phyloP scores from a whole-genome alignment of 176 grass and related monocot genomes.

The Elymus sibiricus region DNA sequence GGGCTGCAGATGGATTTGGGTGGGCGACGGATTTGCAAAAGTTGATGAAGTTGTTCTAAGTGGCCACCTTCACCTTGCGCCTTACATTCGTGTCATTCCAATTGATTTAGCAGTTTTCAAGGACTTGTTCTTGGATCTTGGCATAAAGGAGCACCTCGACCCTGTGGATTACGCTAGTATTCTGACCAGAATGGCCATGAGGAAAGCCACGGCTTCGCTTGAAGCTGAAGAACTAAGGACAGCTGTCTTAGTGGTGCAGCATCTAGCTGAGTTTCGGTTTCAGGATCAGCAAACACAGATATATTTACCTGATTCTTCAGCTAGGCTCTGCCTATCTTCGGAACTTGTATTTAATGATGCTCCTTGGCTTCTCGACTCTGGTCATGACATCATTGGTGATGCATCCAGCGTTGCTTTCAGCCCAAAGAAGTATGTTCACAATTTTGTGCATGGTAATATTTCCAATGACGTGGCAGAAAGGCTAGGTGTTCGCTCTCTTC shows the following conservation, averaged over 20 bases:
- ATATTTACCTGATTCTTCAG: constrained; percentile 87
- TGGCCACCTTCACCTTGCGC: constrained; percentile 88
- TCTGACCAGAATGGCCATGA: constrained; percentile 74
- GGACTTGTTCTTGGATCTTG: constrained; percentile 89
- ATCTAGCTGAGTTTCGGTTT: constrained; percentile 84
- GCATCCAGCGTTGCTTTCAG: constrained; percentile 54
- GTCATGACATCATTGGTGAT: constrained; percentile 44
- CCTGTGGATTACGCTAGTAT: constrained; percentile 89
- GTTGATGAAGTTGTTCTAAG: constrained; percentile 89
- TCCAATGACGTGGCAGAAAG: constrained; percentile 96
- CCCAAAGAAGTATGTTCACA: constrained; percentile 65
- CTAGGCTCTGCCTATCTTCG: constrained; percentile 79
- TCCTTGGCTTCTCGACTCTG: constrained; percentile 83
- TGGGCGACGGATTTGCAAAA: constrained; percentile 94
- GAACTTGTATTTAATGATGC: constrained; percentile 98
- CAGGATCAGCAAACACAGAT: constrained; percentile 76
- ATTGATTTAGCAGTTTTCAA: constrained; percentile 96
- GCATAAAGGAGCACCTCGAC: constrained; percentile 76
- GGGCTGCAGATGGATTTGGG: constrained; percentile 97
- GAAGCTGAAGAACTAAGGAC: constrained; percentile 76
- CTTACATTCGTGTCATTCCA: constrained; percentile 94
- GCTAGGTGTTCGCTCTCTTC: constrained; percentile 90
- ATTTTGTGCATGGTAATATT: constrained; percentile 98
- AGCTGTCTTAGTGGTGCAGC: constrained; percentile 77
- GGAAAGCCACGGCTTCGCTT: constrained; percentile 67